Base-by-base conservation (phyloP, 202 grass and related monocot genomes). In the Panicum hallii region DNA sequence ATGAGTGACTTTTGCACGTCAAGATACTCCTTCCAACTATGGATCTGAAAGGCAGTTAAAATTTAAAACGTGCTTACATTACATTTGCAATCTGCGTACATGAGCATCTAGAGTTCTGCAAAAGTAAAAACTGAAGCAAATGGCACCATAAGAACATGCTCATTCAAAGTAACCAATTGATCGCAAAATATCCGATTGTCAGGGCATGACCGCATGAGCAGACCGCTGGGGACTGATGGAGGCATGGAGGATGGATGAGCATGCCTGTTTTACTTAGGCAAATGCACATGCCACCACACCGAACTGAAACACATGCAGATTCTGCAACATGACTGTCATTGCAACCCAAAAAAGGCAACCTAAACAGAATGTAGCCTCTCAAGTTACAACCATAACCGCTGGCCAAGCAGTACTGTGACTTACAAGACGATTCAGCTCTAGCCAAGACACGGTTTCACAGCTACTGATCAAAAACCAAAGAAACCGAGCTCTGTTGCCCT, bases 401-500 rank as follows among this genome's bases (percentile, higher is more conserved):
- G 62, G 63, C 67, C 26, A 67, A 57, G 58, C 53, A 36, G 36
- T 74, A 87, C 53, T 55, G 13, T 3, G 20, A 73, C 62, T 87
- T 57, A 57, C 75, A 84, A 77, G 53, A 76, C 26, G 54, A 22
- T 63, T 22, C 63, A 71, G 72, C 78, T 70, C 54, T 65, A 87
- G 6, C 67, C 72, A 55, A 49, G 44, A 63, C 22, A 81, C 11
- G 7, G 47, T 50, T 43, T 45, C 4, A 19, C 20, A 76, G 20
- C 65, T 63, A 71, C 36, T 22, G 47, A 84, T 94, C 86, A 95
- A 76, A 95, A 89, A 14, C 93, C 93, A 22, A 95, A 92, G 78
- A 95, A 95, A 49, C 93, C 93, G 17, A 95, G 90, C 70, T 95
- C 93, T 0, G 88, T 92, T n/a, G 93, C 93, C 62, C 88, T 88